Conservation (phyloP, 2,329 filamentous ascomycete species). For the Diaporthe sp. region DNA sequence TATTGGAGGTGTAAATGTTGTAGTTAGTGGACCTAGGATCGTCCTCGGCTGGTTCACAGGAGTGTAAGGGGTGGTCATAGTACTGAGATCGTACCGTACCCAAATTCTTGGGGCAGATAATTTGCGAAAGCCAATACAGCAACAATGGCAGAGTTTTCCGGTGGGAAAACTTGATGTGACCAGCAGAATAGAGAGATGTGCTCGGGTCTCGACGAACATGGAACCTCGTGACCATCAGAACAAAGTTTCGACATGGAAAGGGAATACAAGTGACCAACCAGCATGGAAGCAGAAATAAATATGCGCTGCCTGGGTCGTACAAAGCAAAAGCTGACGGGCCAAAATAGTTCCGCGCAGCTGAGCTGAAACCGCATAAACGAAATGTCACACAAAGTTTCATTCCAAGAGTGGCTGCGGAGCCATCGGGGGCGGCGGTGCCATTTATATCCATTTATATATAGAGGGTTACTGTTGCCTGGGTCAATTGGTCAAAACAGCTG, state of each 20-base stretch:
- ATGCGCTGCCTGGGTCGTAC: not conserved
- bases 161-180: not conserved
- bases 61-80: not conserved
- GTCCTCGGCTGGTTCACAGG: slow-evolving; percentile 3
- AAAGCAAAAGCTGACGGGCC: not conserved
- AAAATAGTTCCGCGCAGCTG: not conserved
- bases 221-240: not conserved
- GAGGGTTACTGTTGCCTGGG: not conserved
- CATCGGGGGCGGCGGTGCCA: not conserved
- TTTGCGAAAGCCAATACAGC: not conserved
- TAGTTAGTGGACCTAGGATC: slow-evolving; percentile 25
- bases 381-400: not conserved
- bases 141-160: not conserved
- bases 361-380: not conserved
- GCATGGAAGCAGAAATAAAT: not conserved
- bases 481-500: not conserved
- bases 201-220: not conserved
- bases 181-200: not conserved
- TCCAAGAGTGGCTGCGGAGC: not conserved
- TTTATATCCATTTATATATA: not conserved
- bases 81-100: not conserved
- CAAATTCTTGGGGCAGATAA: not conserved
- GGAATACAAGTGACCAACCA: not conserved
- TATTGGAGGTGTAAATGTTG: slow-evolving; percentile 17
- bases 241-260: not conserved